A percentile compares a stretch with the other conserved stretches of the same genome.
These are phyloP conservation scores for Hyaloscypha bicolor DNA, from an alignment of 495 filamentous ascomycete genomes.

Conservation along the genomic window DNA sequence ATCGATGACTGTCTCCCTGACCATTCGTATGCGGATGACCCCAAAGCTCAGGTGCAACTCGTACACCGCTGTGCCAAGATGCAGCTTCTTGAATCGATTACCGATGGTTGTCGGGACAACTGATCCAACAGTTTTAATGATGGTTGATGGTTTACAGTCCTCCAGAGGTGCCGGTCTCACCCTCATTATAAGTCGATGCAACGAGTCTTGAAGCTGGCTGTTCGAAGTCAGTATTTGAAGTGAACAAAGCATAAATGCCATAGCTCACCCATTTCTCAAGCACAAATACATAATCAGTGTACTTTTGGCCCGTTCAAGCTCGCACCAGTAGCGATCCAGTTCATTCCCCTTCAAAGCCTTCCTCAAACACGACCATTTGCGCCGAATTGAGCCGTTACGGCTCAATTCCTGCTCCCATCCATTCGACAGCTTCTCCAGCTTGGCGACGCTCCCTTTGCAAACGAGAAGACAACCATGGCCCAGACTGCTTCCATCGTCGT, in stretches of 20 bases:
- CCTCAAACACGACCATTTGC: conserved; percentile 1
- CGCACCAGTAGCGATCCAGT: not conserved
- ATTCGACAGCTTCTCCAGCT: not conserved
- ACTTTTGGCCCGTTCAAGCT: conserved; percentile 1
- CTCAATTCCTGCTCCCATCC: not conserved
- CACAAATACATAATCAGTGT: not conserved
- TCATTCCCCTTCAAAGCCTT: not conserved
- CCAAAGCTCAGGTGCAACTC: conserved; percentile 2
- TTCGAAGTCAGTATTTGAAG: not conserved
- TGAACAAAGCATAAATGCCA: not conserved
- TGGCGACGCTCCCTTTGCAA: not conserved
- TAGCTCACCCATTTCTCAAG: not conserved
- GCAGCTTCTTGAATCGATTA: not conserved
- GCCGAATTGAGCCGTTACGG: not conserved
- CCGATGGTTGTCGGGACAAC: not conserved
- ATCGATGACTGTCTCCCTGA: not conserved
- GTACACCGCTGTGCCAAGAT: not conserved
- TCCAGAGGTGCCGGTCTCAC: not conserved
- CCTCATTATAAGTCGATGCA: not conserved
- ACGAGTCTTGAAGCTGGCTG: not conserved
- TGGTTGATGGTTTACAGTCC: not conserved
- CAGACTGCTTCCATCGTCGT: not conserved
- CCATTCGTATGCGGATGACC: not conserved
- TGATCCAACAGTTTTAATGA: not conserved
- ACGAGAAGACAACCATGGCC: not conserved